Evolutionary conservation across 2,329 filamentous ascomycete species (phyloP), one percentile per base, ranked within the genome.

Genomic region (Fusarium phyllophilum): DNA sequence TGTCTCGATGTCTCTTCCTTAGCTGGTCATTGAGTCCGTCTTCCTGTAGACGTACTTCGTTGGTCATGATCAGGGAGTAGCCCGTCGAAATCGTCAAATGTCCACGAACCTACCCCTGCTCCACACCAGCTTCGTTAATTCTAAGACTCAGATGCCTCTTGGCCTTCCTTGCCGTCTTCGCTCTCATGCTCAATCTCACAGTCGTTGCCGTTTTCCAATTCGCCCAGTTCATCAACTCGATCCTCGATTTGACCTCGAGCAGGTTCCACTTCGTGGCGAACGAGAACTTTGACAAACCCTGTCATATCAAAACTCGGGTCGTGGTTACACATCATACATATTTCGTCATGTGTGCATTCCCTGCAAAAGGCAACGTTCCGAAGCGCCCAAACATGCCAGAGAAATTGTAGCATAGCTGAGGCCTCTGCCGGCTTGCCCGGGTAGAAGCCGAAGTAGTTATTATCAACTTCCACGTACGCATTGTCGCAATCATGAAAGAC

Each of bases 251-350:
- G 6, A 14, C 3, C 17, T 18, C 6, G 5, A 24, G 3, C 8
- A 8, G 7, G 7, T 22, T 11, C 8, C 17, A 55, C 8, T 4
- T 31, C 24, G 7, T 29, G 41, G 4, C 48, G 58, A 22, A 44
- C 20, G 29, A 61, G 46, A 55, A 55, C 14, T 12, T 61, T 36
- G 14, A 55, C n/a, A 17, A 3, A 38, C 9, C 29, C 1, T 10
- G 2, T 6, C 17, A 13, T 8, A 34, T 26, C 4, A 1, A n/a
- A n/a, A n/a, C 1, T 2, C 3, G 15, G 20, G 1, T 1, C 7
- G 1, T 18, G 3, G 5, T 0, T 11, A 11, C 49, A 52, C 0
- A 36, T 1, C 1, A 0, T 2, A 13, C 20, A n/a, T 24, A 5
- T 22, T 14, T 5, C 3, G 12, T 41, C 31, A 3, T 24, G 3